A percentile compares a stretch with the other conserved stretches of the same genome.
These are phyloP conservation scores for Phytophthora cryptogea DNA, from an alignment of 352 stramenopile genomes.

Conservation along the genomic window DNA sequence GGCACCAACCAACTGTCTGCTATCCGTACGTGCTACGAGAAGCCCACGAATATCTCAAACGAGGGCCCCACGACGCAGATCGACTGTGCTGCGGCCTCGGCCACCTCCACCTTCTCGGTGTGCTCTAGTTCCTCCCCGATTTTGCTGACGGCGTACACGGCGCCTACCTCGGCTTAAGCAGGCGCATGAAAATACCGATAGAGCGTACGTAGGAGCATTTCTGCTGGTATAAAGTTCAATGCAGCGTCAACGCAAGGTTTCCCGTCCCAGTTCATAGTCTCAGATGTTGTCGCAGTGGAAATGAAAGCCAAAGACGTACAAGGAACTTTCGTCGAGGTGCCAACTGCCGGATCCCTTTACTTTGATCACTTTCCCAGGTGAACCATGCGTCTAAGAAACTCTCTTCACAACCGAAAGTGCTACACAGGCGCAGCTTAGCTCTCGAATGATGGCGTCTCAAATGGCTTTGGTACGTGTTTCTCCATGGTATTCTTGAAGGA, in stretches of 20 bases:
- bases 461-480: conserved; percentile 25
- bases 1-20: conserved; percentile 65
- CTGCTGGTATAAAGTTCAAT: conserved; percentile 21
- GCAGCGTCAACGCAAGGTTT: not conserved
- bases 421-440: not conserved
- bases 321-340: conserved; percentile 3
- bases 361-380: conserved; percentile 2
- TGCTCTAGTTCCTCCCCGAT: conserved; percentile 51
- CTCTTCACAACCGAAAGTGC: conserved; percentile 23
- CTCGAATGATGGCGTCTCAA: conserved; percentile 23
- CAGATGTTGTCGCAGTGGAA: conserved; percentile 9
- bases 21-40: conserved; percentile 72
- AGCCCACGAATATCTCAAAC: conserved; percentile 38
- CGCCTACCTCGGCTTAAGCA: conserved; percentile 24
- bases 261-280: conserved; percentile 1
- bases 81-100: conserved; percentile 44
- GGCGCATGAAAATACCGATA: conserved; percentile 2
- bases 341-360: conserved; percentile 17
- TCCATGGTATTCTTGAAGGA: not conserved
- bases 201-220: conserved; percentile 4
- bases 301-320: not conserved
- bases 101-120: conserved; percentile 37
- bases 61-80: conserved; percentile 51
- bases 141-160: conserved; percentile 49
- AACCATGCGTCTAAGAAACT: not conserved